Evolutionary conservation across 2,329 filamentous ascomycete species (phyloP).

Genomic region (Arthrobotrys musiformis): DNA sequence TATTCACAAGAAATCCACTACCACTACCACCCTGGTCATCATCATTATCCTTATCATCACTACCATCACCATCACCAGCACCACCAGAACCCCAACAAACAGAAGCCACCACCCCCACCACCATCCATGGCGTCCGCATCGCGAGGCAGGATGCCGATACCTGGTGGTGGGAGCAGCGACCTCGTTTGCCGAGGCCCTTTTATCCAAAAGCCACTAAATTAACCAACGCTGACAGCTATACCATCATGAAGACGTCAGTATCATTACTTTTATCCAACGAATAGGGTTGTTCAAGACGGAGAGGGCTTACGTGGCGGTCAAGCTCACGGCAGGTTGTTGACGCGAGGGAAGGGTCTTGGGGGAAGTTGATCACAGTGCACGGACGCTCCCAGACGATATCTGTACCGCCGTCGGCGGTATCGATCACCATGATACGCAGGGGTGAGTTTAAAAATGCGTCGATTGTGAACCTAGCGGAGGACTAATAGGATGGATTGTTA

Average conservation of each 20-base stretch:
- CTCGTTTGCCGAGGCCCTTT: not conserved
- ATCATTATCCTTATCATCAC: not conserved
- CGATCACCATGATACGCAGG: conserved; percentile 19
- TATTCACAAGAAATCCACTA: too few relatives aligned
- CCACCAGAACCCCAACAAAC: not conserved
- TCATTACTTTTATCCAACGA: too few relatives aligned
- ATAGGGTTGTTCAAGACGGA: too few relatives aligned
- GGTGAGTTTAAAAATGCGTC: conserved; percentile 36
- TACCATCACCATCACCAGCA: not conserved
- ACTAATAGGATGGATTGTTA: not conserved
- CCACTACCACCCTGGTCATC: too few relatives aligned
- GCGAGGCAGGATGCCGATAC: too few relatives aligned
- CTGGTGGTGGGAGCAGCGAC: not conserved
- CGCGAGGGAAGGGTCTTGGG: not conserved
- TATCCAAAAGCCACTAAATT: conserved; percentile 20
- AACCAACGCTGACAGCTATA: conserved; percentile 1
- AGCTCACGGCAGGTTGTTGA: too few relatives aligned
- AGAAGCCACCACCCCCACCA: not conserved
- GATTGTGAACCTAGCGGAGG: not conserved
- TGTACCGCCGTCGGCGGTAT: conserved; percentile 31
- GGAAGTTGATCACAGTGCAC: conserved; percentile 18
- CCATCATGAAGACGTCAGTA: not conserved
- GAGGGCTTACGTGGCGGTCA: not conserved
- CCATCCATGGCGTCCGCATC: not conserved
- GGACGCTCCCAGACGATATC: conserved; percentile 31